Evolutionary conservation across 257 asterid genomes (phyloP).

Genomic region (Jasminum sambac): DNA sequence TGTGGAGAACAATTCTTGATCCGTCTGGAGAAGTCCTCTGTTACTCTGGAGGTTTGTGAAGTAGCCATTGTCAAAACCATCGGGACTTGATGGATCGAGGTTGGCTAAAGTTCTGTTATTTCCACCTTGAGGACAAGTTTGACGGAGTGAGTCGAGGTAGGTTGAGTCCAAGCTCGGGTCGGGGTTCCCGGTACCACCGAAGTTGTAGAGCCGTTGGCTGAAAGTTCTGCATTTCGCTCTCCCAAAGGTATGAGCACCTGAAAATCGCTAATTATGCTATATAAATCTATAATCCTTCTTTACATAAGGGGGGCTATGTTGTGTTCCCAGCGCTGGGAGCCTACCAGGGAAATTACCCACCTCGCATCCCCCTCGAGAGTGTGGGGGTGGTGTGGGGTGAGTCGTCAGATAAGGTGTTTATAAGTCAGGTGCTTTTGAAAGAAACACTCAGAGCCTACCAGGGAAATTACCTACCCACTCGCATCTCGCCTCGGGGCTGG

Average conservation of each 20-base stretch:
- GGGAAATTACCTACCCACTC: too few relatives aligned
- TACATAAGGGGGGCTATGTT: not conserved
- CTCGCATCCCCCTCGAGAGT: too few relatives aligned
- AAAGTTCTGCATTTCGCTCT: conserved; percentile 23
- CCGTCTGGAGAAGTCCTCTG: conserved; percentile 29
- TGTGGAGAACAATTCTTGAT: conserved; percentile 31
- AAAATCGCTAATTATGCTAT: not conserved
- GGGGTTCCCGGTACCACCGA: conserved; percentile 7
- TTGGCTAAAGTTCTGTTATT: conserved; percentile 1
- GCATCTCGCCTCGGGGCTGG: too few relatives aligned
- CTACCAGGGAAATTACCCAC: too few relatives aligned
- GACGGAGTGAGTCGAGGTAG: conserved; percentile 11
- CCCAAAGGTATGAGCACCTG: conserved; percentile 41
- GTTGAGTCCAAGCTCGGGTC: conserved; percentile 19
- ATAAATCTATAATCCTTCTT: not conserved
- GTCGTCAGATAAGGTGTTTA: too few relatives aligned
- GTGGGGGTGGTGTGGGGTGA: too few relatives aligned
- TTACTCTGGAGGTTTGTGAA: conserved; percentile 22
- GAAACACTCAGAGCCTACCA: too few relatives aligned
- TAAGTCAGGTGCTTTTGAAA: too few relatives aligned
- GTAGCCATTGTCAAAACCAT: conserved; percentile 26
- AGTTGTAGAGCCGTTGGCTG: conserved; percentile 25
- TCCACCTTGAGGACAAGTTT: conserved; percentile 30
- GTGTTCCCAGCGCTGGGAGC: too few relatives aligned
- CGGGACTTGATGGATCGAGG: conserved; percentile 25